Conservation (phyloP, 306 rosid species). For the Gillenia trifoliata region DNA sequence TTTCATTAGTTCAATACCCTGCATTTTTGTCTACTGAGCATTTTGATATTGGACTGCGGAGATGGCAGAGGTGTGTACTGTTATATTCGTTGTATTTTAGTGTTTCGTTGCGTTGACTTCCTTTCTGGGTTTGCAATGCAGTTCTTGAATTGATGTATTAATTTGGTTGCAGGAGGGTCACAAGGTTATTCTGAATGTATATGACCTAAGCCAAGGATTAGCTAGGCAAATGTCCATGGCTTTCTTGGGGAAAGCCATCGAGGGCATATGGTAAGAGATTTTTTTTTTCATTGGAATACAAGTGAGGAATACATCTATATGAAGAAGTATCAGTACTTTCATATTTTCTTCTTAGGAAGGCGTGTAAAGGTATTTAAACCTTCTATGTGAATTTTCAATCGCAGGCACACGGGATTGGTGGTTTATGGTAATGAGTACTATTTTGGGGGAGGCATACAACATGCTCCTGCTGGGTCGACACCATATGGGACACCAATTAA, state of each 20-base stretch:
- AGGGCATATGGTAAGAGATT: constrained; percentile 77
- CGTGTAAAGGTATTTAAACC: background rate
- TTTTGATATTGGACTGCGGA: background rate
- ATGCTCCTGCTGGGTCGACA: constrained; percentile 59
- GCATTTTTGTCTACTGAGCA: background rate
- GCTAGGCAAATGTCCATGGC: constrained; percentile 77
- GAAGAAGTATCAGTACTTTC: background rate
- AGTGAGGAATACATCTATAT: background rate
- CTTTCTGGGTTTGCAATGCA: background rate
- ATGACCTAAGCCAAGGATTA: constrained; percentile 93
- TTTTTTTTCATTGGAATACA: background rate
- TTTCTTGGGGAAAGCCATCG: constrained; percentile 86
- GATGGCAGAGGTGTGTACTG: constrained; percentile 71
- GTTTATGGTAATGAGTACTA: constrained; percentile 86
- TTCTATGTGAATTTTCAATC: background rate
- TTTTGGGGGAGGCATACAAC: constrained; percentile 96
- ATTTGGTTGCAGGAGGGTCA: constrained; percentile 65
- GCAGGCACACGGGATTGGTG: constrained; percentile 92
- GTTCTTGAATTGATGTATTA: background rate
- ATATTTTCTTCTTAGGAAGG: background rate
- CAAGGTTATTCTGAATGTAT: constrained; percentile 68
- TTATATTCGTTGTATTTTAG: background rate
- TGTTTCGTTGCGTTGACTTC: background rate
- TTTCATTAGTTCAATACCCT: background rate
- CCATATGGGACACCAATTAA: constrained; percentile 80